Conservation (phyloP, 257 asterid genomes). For the Solanum chaucha region DNA sequence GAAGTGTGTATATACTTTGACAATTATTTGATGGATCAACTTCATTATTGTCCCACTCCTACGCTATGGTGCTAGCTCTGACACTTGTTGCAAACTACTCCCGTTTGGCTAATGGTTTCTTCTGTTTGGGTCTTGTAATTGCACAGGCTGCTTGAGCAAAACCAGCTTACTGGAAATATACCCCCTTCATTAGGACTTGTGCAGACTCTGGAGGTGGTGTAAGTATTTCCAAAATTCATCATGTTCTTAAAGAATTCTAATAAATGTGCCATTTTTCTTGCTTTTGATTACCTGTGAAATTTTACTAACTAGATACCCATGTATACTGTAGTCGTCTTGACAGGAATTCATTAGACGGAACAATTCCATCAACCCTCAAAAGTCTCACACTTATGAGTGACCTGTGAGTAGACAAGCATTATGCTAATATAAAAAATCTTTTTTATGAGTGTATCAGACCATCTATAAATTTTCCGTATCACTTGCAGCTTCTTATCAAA, state of each 20-base stretch:
- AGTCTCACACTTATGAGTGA: not conserved
- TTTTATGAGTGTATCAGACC: not conserved
- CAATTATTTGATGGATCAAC: not conserved
- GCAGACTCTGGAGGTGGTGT: conserved; percentile 20
- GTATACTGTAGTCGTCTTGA: conserved; percentile 11
- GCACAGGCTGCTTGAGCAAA: conserved; percentile 10
- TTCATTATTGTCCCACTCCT: not conserved
- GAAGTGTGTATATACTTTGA: not conserved
- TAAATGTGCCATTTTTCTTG: not conserved
- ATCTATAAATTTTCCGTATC: not conserved
- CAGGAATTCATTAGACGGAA: conserved; percentile 12
- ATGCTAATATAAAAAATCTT: not conserved
- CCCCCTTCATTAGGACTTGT: conserved; percentile 13
- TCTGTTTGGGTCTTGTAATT: not conserved
- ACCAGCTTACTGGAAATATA: conserved; percentile 13
- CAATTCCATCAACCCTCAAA: conserved; percentile 10
- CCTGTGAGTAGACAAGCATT: not conserved
- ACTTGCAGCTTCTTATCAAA: conserved; percentile 5
- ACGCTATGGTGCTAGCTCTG: not conserved
- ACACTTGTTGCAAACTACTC: not conserved
- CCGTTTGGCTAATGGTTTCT: not conserved
- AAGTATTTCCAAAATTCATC: not conserved
- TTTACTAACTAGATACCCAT: not conserved
- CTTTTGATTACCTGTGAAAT: not conserved
- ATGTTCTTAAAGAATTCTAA: not conserved